Base-by-base conservation (phyloP, 441 rosid genomes). In the Brassica balearica region DNA sequence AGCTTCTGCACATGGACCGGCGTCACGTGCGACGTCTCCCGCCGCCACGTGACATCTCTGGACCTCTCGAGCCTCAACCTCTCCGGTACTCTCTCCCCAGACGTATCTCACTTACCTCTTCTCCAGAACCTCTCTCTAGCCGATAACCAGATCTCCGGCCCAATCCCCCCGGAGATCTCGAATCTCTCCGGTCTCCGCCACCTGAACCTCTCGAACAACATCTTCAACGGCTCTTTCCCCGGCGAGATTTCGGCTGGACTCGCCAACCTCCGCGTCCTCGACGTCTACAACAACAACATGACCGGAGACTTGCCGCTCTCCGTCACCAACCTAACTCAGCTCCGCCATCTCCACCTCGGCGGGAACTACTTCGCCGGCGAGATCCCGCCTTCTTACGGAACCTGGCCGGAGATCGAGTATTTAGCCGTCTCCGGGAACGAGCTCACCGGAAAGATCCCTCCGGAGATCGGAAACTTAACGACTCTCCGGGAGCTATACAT, bases 241-340 rank as follows among this genome's bases (percentile, higher is more conserved):
- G 15, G 84, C 0, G 81, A 88, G 71, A 86, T 95, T 3, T 80
- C 93, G 3, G 70, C 68, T 68, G 80, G 83, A 0, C 90, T 95
- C 11, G 69, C 73, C 34, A 88, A 67, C 78, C 92, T 95, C n/a
- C 88, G 86, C 5, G 87, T 93, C 10, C 91, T 95, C 11, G 99
- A 93, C 83, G 80, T 95, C 51, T 95, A 95, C 81, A 93, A 95
- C 86, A 95, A 95, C 83, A 95, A 95, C 67, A 71, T 95, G 85
- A 88, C 96, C 17, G 97, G 95, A 0, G 84, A 79, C 62, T 80
- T 95, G 22, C 98, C 97, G n/a, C 20, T 89, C 25, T 82, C 88
- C 74, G 96, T 88, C 69, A 77, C 92, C 15, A 87, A 85, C 41
- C 81, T 95, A 71, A 77, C 90, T n/a, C 85, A 81, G 65, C 87